These are phyloP conservation scores for Hypoxylon crocopeplum DNA, from an alignment of 495 filamentous ascomycete genomes.

Conservation along the genomic window DNA sequence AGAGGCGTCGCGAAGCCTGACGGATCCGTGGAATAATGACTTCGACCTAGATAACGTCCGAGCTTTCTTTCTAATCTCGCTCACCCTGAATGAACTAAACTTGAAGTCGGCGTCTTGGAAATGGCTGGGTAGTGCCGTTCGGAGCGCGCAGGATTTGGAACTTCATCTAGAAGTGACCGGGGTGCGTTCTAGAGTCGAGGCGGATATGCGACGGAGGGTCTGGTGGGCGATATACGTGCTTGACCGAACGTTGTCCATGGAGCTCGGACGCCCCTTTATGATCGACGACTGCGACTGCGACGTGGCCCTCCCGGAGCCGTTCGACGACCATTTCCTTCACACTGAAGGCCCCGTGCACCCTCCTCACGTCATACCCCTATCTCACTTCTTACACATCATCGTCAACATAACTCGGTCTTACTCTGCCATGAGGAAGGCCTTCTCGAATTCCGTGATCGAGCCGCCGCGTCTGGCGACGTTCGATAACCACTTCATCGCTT, in stretches of 20 bases:
- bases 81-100: slow-evolving; percentile 87
- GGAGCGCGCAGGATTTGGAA: slow-evolving; percentile 87
- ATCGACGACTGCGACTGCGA: slow-evolving; percentile 94
- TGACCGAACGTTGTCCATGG: slow-evolving; percentile 82
- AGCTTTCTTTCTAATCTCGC: slow-evolving; percentile 73
- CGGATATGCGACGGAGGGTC: slow-evolving; percentile 85
- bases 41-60: slow-evolving; percentile 81
- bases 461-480: slow-evolving; percentile 75
- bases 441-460: slow-evolving; percentile 72
- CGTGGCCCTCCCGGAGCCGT: slow-evolving; percentile 74
- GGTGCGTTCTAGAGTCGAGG: slow-evolving; percentile 63
- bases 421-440: slow-evolving; percentile 73
- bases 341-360: slow-evolving; percentile 63
- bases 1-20: slow-evolving; percentile 69
- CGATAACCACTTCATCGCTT: slow-evolving; percentile 79
- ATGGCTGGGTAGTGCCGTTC: slow-evolving; percentile 85
- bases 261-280: slow-evolving; percentile 79
- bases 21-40: slow-evolving; percentile 85
- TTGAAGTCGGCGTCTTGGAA: slow-evolving; percentile 87
- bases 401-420: slow-evolving; percentile 88
- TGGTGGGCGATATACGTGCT: slow-evolving; percentile 97
- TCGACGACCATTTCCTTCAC: slow-evolving; percentile 83
- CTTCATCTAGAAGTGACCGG: slow-evolving; percentile 72
- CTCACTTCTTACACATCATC: slow-evolving; percentile 73
- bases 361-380: slow-evolving; percentile 56